A percentile compares a stretch with the other conserved stretches of the same genome.
Evolutionary conservation across 2,329 filamentous ascomycete genomes (phyloP).

Genomic region (Aureobasidium sp.): DNA sequence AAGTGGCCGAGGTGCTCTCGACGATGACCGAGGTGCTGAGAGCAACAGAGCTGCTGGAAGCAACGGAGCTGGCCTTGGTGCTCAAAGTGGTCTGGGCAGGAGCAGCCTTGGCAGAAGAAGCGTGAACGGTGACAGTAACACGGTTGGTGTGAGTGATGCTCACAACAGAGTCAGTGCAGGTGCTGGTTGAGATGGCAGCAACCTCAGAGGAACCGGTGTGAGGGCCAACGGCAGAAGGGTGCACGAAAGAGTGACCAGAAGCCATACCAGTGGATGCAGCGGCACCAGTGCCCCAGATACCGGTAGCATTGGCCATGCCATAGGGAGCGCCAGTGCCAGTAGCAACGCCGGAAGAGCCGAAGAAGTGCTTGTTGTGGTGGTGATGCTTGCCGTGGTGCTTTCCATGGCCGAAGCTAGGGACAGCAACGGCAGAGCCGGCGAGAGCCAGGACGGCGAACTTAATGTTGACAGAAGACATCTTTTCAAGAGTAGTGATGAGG

Average conservation of each 20-base stretch:
- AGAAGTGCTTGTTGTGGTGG: slow-evolving; percentile 20
- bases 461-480: slow-evolving; percentile 29
- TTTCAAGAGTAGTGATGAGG: slow-evolving; percentile 15
- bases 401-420: slow-evolving; percentile 25
- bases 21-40: neutral
- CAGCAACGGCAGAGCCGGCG: slow-evolving; percentile 32
- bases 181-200: slow-evolving; percentile 18
- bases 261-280: slow-evolving; percentile 19
- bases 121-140: slow-evolving; percentile 34
- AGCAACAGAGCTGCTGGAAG: neutral
- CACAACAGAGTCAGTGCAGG: slow-evolving; percentile 20
- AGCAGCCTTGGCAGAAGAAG: slow-evolving; percentile 15
- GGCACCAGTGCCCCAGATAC: slow-evolving; percentile 18
- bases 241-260: slow-evolving; percentile 1
- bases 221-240: slow-evolving; percentile 17
- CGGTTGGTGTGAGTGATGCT: slow-evolving; percentile 34
- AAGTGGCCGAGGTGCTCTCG: slow-evolving; percentile 16
- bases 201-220: slow-evolving; percentile 20
- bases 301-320: slow-evolving; percentile 22
- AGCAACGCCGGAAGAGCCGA: slow-evolving; percentile 21
- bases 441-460: slow-evolving; percentile 38
- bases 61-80: neutral
- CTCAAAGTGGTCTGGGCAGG: slow-evolving; percentile 2
- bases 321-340: slow-evolving; percentile 22
- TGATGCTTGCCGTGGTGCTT: slow-evolving; percentile 19